Evolutionary conservation across 192 early-diverging fungal species (phyloP).

Genomic region (Coemansia sp.): DNA sequence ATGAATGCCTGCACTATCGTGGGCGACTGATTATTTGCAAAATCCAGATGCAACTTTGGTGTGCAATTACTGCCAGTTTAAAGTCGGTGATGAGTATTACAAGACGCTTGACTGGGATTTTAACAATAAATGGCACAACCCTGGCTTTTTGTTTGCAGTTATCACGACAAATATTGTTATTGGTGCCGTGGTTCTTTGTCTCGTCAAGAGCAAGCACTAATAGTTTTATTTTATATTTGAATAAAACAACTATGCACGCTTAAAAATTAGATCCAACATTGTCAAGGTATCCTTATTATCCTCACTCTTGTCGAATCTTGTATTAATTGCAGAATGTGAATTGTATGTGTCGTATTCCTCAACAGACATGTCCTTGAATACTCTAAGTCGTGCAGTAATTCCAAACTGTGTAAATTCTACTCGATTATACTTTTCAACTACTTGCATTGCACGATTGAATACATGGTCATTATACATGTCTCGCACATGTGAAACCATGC

Average conservation of each 20-base stretch:
- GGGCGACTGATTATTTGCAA: constrained; percentile 57
- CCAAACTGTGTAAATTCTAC: constrained; percentile 27
- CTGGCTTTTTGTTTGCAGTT: constrained; percentile 63
- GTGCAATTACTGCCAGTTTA: constrained; percentile 68
- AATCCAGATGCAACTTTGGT: constrained; percentile 52
- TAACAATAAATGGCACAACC: constrained; percentile 67
- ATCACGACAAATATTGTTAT: constrained; percentile 60
- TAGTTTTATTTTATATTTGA: background rate
- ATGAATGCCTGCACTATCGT: constrained; percentile 12
- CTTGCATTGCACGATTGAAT: constrained; percentile 12
- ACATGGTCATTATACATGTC: constrained; percentile 20
- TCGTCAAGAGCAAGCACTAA: constrained; percentile 52
- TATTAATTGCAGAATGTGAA: too few relatives aligned
- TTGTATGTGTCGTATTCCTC: too few relatives aligned
- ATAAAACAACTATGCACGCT: too few relatives aligned
- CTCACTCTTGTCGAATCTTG: too few relatives aligned
- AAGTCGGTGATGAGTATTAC: constrained; percentile 61
- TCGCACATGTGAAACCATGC: constrained; percentile 14
- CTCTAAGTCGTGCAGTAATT: constrained; percentile 8
- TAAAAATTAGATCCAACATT: too few relatives aligned
- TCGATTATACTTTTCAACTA: constrained; percentile 36
- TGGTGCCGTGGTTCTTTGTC: constrained; percentile 36
- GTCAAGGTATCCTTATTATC: too few relatives aligned
- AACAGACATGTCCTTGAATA: background rate
- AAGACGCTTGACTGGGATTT: constrained; percentile 55